Evolutionary conservation across 805 yeast genomes (phyloP).

Genomic region (Ascoidea asiatica): DNA sequence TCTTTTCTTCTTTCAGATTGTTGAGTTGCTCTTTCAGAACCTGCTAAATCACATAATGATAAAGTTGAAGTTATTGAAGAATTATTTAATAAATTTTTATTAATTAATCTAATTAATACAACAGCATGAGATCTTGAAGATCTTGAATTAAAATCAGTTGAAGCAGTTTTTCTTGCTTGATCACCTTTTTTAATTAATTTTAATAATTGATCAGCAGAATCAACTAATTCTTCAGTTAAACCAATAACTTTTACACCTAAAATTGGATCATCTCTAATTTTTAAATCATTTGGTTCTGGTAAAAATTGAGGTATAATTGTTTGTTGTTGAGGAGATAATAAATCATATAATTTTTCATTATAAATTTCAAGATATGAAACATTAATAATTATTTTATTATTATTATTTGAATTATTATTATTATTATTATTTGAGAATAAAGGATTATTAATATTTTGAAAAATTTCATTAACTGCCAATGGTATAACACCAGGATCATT

Average conservation of each 20-base stretch:
- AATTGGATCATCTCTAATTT: slow-evolving; percentile 62
- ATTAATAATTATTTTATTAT: slow-evolving; percentile 29
- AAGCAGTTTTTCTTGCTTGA: slow-evolving; percentile 60
- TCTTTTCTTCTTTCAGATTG: slow-evolving; percentile 71
- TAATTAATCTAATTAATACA: slow-evolving; percentile 48
- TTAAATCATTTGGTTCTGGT: slow-evolving; percentile 35
- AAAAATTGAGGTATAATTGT: slow-evolving; percentile 4
- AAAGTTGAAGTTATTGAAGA: slow-evolving; percentile 40
- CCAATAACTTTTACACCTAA: slow-evolving; percentile 70
- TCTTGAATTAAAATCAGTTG: slow-evolving; percentile 79
- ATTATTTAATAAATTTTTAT: slow-evolving; percentile 26
- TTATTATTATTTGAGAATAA: slow-evolving; percentile 10
- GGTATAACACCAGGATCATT: slow-evolving; percentile 61
- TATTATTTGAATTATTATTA: slow-evolving; percentile 14
- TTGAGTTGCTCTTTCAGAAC: slow-evolving; percentile 75
- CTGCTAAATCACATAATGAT: slow-evolving; percentile 90
- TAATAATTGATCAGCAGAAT: slow-evolving; percentile 45
- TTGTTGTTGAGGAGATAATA: slow-evolving; percentile 32
- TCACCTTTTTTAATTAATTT: slow-evolving; percentile 57
- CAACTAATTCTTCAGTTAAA: slow-evolving; percentile 46
- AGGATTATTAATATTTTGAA: slow-evolving; percentile 23
- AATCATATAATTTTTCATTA: slow-evolving; percentile 76
- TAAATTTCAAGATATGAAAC: slow-evolving; percentile 78
- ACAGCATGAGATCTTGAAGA: slow-evolving; percentile 91
- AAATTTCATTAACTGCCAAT: slow-evolving; percentile 48